Base-by-base conservation (phyloP, 306 rosid genomes). In the Oemleria cerasiformis region DNA sequence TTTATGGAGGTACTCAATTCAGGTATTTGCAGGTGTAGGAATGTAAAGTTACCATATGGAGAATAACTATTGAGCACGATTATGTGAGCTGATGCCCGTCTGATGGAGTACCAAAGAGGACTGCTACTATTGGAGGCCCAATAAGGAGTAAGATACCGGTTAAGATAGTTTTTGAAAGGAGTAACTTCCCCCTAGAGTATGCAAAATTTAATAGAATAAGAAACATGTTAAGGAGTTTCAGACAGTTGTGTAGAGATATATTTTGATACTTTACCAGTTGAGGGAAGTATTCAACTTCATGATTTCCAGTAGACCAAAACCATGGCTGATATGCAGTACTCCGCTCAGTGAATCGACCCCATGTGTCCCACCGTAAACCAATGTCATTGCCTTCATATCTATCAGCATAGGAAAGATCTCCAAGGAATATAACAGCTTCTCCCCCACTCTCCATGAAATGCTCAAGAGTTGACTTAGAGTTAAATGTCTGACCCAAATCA, bases 31-130 rank as follows among this genome's bases (percentile, higher is more conserved):
- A 75, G 21, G 67, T 13, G 47, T 61, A 47, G 72, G 66, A 56
- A 75, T 23, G 76, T 73, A 62, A 67, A 71, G 44, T 85, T 87
- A 94, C 99, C 97, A 78, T 76, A 95, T 60, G 99, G 86, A 1
- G 99, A 95, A 76, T 95, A 95, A 86, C 96, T 88, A 75, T 95
- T 86, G 39, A 95, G 80, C 69, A 95, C 96, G 38, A 95, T 91
- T 78, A 95, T 85, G 75, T 95, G 99, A 70, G 99, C 96, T 48
- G 99, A 95, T 2, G 99, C 99, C 23, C 96, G 90, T 82, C 99
- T 81, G 76, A 95, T 68, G 62, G 99, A 92, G 72, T 91, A 95
- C 99, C 99, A 95, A 65, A 95, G 96, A 49, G 97, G 97, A 75
- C 69, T 91, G 87, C 82, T 88, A 79, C 99, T 95, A 19, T 84